phyloP scores from a whole-genome alignment of 164 flowering plant species.

The Umbellularia californica region DNA sequence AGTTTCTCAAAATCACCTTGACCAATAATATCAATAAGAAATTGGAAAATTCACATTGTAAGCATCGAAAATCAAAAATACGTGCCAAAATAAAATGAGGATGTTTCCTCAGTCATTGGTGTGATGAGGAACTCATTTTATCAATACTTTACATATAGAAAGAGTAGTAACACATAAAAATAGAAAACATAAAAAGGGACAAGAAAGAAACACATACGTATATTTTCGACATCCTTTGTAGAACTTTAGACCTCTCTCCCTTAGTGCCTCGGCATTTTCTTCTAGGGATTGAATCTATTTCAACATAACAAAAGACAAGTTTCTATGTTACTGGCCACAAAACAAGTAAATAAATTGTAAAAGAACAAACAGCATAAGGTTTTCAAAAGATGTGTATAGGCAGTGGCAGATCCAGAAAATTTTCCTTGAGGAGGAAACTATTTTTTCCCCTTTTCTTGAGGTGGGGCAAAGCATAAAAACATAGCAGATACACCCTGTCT shows the following conservation, averaged over 20 bases:
- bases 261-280: slow-evolving; percentile 74
- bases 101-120: neutral
- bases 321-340: neutral
- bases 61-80: neutral
- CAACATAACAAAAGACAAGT: slow-evolving; percentile 12
- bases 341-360: neutral
- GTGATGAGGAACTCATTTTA: too few species aligned
- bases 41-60: neutral
- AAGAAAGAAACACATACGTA: slow-evolving; percentile 50
- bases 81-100: neutral
- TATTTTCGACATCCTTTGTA: slow-evolving; percentile 96
- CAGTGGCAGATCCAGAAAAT: too few species aligned
- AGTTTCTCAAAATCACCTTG: too few species aligned
- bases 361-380: neutral
- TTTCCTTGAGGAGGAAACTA: too few species aligned
- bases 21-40: neutral
- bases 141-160: neutral
- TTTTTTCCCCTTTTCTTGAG: too few species aligned
- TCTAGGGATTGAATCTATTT: slow-evolving; percentile 77
- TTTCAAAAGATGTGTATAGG: too few species aligned
- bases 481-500: too few species aligned
- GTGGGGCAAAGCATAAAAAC: too few species aligned
- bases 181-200: neutral
- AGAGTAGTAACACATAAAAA: neutral
- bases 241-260: slow-evolving; percentile 79